Base-by-base conservation (phyloP, 768 basidiomycete genomes). In the Rubroboletus satanas region DNA sequence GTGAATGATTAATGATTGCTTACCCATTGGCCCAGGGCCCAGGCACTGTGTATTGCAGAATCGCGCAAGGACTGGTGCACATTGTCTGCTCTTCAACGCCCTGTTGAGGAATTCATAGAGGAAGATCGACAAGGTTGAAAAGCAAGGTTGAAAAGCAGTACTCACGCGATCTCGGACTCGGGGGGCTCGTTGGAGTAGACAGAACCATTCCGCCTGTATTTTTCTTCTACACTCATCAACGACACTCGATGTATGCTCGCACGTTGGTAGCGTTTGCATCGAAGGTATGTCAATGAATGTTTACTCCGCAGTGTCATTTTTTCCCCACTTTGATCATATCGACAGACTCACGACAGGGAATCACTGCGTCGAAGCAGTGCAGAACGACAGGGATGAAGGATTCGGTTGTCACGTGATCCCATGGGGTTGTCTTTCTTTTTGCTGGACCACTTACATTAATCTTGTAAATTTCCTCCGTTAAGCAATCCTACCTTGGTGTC, bases 1-100 rank as follows among this genome's bases (percentile, higher is more conserved):
- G n/a, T n/a, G n/a, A n/a, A n/a, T n/a, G n/a, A n/a, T n/a, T n/a
- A n/a, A n/a, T n/a, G n/a, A n/a, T 26, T 26, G 26, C 39, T 18
- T 36, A n/a, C 43, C 43, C 47, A 33, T 32, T 36, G 29, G 4
- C 7, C 26, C 41, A 43, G n/a, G 35, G n/a, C 11, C 18, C 11
- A 7, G 39, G 18, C n/a, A 45, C 45, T 35, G 26, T 28, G 37
- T 12, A 42, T 26, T n/a, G 17, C 26, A 64, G 62, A 39, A 53
- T 64, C 62, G 62, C 62, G 62, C 62, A 54, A 63, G 45, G 32
- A 28, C n/a, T 14, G 9, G 28, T 32, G 29, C 11, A 21, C 33
- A 15, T 29, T n/a, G 23, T 11, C 32, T 23, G 32, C 29, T 23
- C 21, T 4, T 29, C 14, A 18, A 36, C 12, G n/a, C 18, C 10